A percentile compares a stretch with the other conserved stretches of the same genome.
These are phyloP conservation scores for Tylopilus rubrobrunneus DNA, from an alignment of 768 basidiomycete genomes.

Conservation along the genomic window DNA sequence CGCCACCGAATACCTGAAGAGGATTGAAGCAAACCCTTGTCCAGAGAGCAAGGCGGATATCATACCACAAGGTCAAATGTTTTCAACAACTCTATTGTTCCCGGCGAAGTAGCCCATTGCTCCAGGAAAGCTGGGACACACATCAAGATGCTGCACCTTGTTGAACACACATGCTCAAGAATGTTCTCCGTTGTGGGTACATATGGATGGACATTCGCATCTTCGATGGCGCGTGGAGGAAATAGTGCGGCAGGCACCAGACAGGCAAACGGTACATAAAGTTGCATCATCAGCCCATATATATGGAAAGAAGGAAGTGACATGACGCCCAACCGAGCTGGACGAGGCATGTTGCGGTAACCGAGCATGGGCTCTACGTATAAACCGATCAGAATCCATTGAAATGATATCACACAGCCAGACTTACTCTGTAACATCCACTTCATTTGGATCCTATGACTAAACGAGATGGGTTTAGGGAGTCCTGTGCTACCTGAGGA, in stretches of 20 bases:
- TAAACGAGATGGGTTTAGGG: constrained; percentile 40
- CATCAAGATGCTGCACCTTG: constrained; percentile 8
- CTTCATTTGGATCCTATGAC: constrained; percentile 29
- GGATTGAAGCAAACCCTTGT: background rate
- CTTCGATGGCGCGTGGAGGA: constrained; percentile 22
- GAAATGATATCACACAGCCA: no score
- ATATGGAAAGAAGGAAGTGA: constrained; percentile 39
- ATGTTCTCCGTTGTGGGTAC: constrained; percentile 17
- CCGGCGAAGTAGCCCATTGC: constrained; percentile 10
- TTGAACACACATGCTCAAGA: constrained; percentile 4
- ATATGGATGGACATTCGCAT: constrained; percentile 7
- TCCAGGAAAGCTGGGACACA: constrained; percentile 19
- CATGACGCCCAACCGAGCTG: constrained; percentile 23
- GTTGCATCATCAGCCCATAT: constrained; percentile 31
- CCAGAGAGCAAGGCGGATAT: background rate
- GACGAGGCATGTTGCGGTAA: background rate
- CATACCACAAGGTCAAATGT: constrained; percentile 1
- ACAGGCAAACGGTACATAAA: constrained; percentile 30
- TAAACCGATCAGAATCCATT: background rate
- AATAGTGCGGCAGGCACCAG: constrained; percentile 28
- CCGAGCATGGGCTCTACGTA: background rate
- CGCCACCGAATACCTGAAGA: constrained; percentile 9
- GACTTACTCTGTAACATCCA: constrained; percentile 34
- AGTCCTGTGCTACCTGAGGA: constrained; percentile 42
- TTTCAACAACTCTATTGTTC: background rate